Evolutionary conservation across 1,284 basidiomycete genomes (phyloP).

Genomic region (Tilletia caries): DNA sequence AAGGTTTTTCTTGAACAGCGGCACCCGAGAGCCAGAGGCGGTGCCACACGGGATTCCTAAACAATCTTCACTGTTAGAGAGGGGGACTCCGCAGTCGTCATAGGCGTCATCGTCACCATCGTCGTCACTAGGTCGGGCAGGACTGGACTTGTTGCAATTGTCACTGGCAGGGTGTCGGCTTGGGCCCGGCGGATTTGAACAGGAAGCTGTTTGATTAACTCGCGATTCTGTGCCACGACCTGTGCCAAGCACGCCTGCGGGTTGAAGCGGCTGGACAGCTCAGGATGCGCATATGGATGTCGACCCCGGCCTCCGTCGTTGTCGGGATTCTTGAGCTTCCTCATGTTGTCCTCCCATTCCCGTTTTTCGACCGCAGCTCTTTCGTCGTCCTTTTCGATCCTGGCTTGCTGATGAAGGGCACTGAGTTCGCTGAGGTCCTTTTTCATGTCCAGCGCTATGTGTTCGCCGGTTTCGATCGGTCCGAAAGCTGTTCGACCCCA

Average conservation of each 20-base stretch:
- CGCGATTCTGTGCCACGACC: too few species aligned
- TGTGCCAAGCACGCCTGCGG: too few species aligned
- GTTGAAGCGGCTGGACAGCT: background rate
- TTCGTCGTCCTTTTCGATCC: background rate
- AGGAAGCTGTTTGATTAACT: too few species aligned
- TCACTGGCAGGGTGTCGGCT: too few species aligned
- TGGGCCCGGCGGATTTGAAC: too few species aligned
- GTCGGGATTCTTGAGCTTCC: background rate
- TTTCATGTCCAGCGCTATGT: slow-evolving; percentile 1
- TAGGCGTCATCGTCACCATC: background rate
- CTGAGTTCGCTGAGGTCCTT: slow-evolving; percentile 6
- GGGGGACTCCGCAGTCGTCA: background rate
- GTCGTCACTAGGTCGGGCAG: too few species aligned
- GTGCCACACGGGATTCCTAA: background rate
- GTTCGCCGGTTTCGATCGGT: background rate
- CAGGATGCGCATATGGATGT: background rate
- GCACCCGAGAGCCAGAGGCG: too few species aligned
- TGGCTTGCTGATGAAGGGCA: background rate
- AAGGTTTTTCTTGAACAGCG: background rate
- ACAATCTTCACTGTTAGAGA: background rate
- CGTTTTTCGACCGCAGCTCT: background rate
- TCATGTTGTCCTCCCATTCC: background rate
- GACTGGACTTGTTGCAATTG: too few species aligned
- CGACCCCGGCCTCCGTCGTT: background rate
- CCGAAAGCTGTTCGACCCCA: background rate